These are phyloP conservation scores for Sugiyamaella americana DNA, from an alignment of 805 yeast species.

Conservation along the genomic window DNA sequence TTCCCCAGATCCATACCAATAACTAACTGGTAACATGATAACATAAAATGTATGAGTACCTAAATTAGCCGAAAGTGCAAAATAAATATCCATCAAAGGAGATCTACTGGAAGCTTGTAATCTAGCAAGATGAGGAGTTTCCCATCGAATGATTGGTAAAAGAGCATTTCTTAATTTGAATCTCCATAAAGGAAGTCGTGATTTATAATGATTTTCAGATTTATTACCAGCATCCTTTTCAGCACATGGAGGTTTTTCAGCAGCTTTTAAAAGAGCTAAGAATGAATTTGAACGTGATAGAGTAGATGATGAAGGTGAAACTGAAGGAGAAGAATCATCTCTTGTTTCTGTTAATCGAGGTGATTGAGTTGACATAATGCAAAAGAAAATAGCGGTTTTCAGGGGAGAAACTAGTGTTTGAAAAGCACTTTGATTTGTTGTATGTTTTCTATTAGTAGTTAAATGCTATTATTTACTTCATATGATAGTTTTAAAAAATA, in stretches of 20 bases:
- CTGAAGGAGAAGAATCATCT: too few relatives aligned
- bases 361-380: too few relatives aligned
- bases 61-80: conserved; percentile 80
- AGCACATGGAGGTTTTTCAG: conserved; percentile 22
- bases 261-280: conserved; percentile 18
- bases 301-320: too few relatives aligned
- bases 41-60: conserved; percentile 95
- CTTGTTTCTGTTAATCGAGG: too few relatives aligned
- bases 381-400: too few relatives aligned
- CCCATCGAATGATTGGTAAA: conserved; percentile 54
- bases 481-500: too few relatives aligned
- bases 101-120: conserved; percentile 50
- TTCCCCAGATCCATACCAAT: conserved; percentile 66
- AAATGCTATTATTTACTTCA: too few relatives aligned
- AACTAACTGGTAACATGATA: conserved; percentile 74
- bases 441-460: too few relatives aligned
- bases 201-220: conserved; percentile 58
- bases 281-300: conserved; percentile 19
- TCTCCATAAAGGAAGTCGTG: conserved; percentile 46
- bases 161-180: conserved; percentile 43
- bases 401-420: too few relatives aligned
- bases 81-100: conserved; percentile 59
- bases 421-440: too few relatives aligned
- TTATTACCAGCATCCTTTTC: conserved; percentile 68
- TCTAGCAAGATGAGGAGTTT: conserved; percentile 51